phyloP scores from a whole-genome alignment of 768 basidiomycete species.

The Leccinum truebloodii region DNA sequence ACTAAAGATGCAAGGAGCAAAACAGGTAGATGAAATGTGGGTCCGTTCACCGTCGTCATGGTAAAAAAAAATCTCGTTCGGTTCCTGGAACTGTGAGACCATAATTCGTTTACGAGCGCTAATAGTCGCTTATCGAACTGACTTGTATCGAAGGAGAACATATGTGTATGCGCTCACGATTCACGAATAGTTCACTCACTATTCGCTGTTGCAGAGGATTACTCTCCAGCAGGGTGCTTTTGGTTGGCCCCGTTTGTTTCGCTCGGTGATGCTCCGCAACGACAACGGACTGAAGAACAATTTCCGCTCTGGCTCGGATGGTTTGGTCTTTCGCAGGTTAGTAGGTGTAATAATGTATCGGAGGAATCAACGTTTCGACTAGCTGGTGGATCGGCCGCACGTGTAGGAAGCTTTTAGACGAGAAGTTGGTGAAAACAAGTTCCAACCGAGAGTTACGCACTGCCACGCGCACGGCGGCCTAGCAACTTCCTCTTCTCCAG shows the following conservation, averaged over 20 bases:
- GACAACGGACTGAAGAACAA: not conserved
- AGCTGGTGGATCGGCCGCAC: not conserved
- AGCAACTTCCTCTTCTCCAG: not conserved
- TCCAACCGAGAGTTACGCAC: not conserved
- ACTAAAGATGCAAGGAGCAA: not conserved
- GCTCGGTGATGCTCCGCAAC: not conserved
- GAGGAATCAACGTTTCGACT: not conserved
- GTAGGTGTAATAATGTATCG: not conserved
- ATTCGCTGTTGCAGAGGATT: not conserved
- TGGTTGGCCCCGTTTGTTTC: not conserved
- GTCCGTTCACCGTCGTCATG: not conserved
- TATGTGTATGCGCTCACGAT: not conserved
- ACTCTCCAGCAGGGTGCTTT: not conserved
- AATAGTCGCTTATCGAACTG: not conserved
- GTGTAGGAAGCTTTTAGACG: not conserved
- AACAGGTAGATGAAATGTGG: not conserved
- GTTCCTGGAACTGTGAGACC: not conserved
- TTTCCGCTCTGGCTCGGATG: not conserved
- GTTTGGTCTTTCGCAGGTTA: not conserved
- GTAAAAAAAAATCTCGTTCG: not conserved
- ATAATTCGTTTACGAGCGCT: not conserved
- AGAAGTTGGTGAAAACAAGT: not conserved
- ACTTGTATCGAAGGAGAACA: not conserved
- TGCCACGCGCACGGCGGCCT: not conserved
- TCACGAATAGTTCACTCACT: not conserved